A percentile compares a stretch with the other conserved stretches of the same genome.
These are phyloP conservation scores for Agaricus subrufescens DNA, from an alignment of 768 basidiomycete species.

Conservation along the genomic window DNA sequence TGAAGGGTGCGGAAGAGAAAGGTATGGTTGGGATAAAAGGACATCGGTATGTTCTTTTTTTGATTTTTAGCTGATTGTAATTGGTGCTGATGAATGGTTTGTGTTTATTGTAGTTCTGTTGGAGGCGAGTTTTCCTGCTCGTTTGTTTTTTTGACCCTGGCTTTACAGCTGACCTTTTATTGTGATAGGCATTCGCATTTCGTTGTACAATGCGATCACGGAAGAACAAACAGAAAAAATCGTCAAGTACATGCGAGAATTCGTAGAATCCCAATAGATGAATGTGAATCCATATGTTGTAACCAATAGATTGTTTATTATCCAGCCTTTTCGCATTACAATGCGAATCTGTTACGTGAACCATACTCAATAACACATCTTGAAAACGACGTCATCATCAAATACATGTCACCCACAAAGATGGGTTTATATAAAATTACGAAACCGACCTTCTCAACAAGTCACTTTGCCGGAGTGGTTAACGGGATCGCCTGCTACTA, in stretches of 20 bases:
- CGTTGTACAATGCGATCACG: constrained; percentile 86
- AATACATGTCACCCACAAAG: not conserved
- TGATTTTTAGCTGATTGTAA: too few relatives aligned
- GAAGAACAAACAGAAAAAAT: constrained; percentile 65
- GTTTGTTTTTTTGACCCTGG: not conserved
- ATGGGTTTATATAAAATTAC: not conserved
- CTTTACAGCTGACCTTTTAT: constrained; percentile 26
- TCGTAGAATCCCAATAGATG: constrained; percentile 23
- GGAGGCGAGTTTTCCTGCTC: not conserved
- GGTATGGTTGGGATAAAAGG: constrained; percentile 90
- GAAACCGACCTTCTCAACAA: not conserved
- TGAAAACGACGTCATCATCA: too few relatives aligned
- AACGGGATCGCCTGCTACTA: constrained; percentile 77
- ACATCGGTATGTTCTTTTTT: constrained; percentile 59
- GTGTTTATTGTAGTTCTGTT: not conserved
- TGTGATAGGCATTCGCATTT: constrained; percentile 75
- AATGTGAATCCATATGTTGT: too few relatives aligned
- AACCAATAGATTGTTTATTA: too few relatives aligned
- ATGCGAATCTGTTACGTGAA: too few relatives aligned
- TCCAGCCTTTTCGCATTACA: too few relatives aligned
- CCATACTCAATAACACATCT: too few relatives aligned
- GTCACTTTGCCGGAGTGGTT: constrained; percentile 97
- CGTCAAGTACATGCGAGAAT: constrained; percentile 56
- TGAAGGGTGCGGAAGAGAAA: constrained; percentile 71
- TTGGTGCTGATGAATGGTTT: not conserved